phyloP scores from a whole-genome alignment of 73 alveolate genomes.

The Breviolum minutum region DNA sequence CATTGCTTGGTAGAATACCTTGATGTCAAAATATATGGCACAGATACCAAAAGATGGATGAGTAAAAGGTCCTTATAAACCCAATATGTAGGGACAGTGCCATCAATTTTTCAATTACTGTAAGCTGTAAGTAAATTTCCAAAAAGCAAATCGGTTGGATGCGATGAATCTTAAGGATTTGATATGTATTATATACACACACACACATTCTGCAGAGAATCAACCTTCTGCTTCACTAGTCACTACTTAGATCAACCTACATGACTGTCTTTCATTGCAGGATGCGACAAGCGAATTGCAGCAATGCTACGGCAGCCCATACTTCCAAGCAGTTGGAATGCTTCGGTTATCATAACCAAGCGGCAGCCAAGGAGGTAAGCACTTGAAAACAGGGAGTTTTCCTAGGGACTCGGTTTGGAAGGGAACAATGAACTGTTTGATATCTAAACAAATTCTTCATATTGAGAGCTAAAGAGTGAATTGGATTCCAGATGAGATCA shows the following conservation, averaged over 20 bases:
- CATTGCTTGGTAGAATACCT: background rate
- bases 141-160: background rate
- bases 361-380: conserved; percentile 16
- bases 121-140: too few relatives aligned
- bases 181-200: background rate
- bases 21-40: too few relatives aligned
- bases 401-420: too few relatives aligned
- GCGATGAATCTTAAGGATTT: background rate
- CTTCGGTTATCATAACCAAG: conserved; percentile 6
- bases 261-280: background rate
- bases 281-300: conserved; percentile 42
- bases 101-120: too few relatives aligned
- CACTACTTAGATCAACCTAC: background rate
- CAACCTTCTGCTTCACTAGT: background rate
- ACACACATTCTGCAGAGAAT: background rate
- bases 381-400: background rate
- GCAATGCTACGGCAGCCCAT: conserved; percentile 31
- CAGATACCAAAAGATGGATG: too few relatives aligned
- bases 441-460: too few relatives aligned
- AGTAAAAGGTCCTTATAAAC: too few relatives aligned
- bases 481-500: background rate
- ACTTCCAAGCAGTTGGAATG: conserved; percentile 31
- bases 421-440: too few relatives aligned
- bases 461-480: background rate
- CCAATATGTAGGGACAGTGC: too few relatives aligned